Conservation (phyloP, 2,329 filamentous ascomycete genomes). For the Trichoderma pleuroti region DNA sequence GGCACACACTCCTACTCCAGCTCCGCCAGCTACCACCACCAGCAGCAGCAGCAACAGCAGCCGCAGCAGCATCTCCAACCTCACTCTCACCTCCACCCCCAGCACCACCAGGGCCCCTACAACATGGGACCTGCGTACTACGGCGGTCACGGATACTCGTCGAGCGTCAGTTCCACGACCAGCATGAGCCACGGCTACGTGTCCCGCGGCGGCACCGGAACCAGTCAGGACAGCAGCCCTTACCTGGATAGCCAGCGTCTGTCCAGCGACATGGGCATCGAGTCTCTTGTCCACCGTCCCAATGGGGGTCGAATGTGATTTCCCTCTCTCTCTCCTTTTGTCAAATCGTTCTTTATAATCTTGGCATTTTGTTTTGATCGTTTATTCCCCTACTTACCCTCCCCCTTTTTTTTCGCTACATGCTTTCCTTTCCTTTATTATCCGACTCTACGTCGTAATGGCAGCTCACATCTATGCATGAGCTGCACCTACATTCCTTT, state of each 20-base stretch:
- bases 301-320: slow-evolving; percentile 28
- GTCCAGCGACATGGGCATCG: slow-evolving; percentile 59
- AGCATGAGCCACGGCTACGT: slow-evolving; percentile 36
- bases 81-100: slow-evolving; percentile 15
- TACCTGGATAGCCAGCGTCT: slow-evolving; percentile 48
- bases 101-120: slow-evolving; percentile 25
- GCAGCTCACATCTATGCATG: background rate
- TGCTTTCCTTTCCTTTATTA: background rate
- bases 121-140: slow-evolving; percentile 26
- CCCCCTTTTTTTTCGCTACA: background rate
- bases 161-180: slow-evolving; percentile 49
- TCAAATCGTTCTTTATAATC: background rate
- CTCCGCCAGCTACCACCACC: slow-evolving; percentile 30
- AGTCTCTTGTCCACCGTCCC: slow-evolving; percentile 54
- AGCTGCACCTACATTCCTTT: background rate
- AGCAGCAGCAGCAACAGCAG: slow-evolving; percentile 30
- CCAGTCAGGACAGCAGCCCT: slow-evolving; percentile 41
- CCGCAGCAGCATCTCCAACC: slow-evolving; percentile 24
- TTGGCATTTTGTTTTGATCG: background rate
- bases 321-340: background rate
- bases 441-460: background rate
- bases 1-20: slow-evolving; percentile 41
- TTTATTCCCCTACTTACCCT: background rate
- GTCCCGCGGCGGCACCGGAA: slow-evolving; percentile 26
- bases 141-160: slow-evolving; percentile 47